These are phyloP conservation scores for Exophiala sp. DNA, from an alignment of 2,329 filamentous ascomycete genomes.

Conservation along the genomic window DNA sequence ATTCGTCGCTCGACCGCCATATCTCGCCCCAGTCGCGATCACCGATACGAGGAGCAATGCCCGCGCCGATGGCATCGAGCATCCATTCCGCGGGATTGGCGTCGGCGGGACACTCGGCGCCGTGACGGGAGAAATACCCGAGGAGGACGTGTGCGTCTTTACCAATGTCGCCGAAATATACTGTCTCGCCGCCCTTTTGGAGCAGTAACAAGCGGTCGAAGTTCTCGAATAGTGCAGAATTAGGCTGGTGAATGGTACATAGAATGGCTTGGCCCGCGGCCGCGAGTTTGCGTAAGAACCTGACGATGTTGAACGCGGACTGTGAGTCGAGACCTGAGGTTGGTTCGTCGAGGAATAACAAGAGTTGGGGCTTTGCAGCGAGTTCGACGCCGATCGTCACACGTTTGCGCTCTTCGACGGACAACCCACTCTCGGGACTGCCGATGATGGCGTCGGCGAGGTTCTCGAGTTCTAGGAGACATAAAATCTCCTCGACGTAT, in stretches of 20 bases:
- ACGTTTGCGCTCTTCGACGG: conserved; percentile 49
- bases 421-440: conserved; percentile 56
- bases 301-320: conserved; percentile 63
- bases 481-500: conserved; percentile 64
- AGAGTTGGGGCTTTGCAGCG: conserved; percentile 57
- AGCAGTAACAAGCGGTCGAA: conserved; percentile 80
- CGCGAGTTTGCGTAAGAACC: conserved; percentile 60
- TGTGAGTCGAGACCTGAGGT: conserved; percentile 66
- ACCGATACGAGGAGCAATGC: conserved; percentile 67
- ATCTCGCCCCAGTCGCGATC: conserved; percentile 76
- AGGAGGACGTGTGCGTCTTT: conserved; percentile 69
- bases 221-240: conserved; percentile 79
- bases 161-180: conserved; percentile 84
- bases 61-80: conserved; percentile 66
- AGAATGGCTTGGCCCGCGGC: conserved; percentile 80
- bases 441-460: conserved; percentile 66
- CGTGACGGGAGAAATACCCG: conserved; percentile 55
- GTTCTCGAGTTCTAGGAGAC: conserved; percentile 63
- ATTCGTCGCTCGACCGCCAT: conserved; percentile 70
- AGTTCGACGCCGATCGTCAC: conserved; percentile 62
- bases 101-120: conserved; percentile 50
- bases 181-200: conserved; percentile 71
- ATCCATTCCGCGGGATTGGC: conserved; percentile 53
- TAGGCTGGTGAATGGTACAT: conserved; percentile 89
- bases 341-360: conserved; percentile 62